A percentile compares a stretch with the other conserved stretches of the same genome.
Conservation (phyloP, 148 eudicot genomes). For the Chenopodium suecicum region DNA sequence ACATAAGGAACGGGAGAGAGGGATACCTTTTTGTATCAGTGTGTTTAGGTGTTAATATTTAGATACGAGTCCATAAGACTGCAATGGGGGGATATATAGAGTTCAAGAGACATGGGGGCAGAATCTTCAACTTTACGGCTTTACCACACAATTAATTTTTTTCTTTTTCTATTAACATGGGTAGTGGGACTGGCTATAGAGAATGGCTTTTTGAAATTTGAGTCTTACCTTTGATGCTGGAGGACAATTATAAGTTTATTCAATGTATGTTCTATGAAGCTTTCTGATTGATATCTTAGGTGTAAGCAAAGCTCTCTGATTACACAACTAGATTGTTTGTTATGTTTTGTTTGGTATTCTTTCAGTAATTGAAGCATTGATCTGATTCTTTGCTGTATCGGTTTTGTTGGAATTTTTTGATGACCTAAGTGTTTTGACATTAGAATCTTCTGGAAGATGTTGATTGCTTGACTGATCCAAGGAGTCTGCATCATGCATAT, state of each 20-base stretch:
- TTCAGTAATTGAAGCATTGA: not conserved
- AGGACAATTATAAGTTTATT: not conserved
- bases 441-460: not conserved
- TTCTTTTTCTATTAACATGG: not conserved
- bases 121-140: not conserved
- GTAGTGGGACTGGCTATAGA: not conserved
- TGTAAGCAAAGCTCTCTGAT: not conserved
- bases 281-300: not conserved
- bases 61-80: not conserved
- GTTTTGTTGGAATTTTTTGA: not conserved
- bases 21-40: too few species aligned
- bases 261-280: not conserved
- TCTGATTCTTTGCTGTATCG: not conserved
- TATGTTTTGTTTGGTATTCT: not conserved
- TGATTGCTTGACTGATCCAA: not conserved
- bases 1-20: not conserved
- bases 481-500: not conserved
- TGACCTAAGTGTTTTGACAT: not conserved
- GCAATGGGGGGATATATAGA: not conserved
- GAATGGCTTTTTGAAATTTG: not conserved
- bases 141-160: not conserved
- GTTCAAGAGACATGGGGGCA: not conserved
- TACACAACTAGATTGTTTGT: not conserved
- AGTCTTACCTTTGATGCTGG: not conserved
- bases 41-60: not conserved